Evolutionary conservation across 2,329 filamentous ascomycete genomes (phyloP).

Genomic region (Cladobotryum protrusum): DNA sequence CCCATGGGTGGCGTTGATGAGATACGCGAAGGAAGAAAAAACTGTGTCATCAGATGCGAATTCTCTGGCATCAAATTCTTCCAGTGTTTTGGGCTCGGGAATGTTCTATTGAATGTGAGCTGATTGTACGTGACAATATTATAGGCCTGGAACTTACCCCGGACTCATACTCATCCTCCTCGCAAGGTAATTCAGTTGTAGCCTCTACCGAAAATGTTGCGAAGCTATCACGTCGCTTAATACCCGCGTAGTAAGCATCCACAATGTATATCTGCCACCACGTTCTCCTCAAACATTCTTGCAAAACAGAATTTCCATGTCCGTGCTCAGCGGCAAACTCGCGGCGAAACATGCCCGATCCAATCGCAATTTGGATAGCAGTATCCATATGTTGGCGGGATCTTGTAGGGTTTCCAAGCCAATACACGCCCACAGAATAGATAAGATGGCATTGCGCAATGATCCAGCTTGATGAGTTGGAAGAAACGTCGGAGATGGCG

Average conservation of each 20-base stretch:
- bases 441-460: constrained; percentile 32
- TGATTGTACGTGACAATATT: constrained; percentile 7
- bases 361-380: constrained; percentile 52
- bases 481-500: background rate
- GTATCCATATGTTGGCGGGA: constrained; percentile 29
- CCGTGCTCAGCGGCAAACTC: constrained; percentile 46
- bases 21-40: constrained; percentile 62
- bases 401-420: constrained; percentile 20
- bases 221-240: constrained; percentile 22
- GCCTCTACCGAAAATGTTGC: constrained; percentile 35
- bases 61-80: constrained; percentile 55
- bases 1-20: constrained; percentile 54
- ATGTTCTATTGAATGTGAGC: constrained; percentile 23
- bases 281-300: constrained; percentile 60
- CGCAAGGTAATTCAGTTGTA: constrained; percentile 57
- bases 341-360: constrained; percentile 52
- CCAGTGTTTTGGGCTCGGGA: constrained; percentile 41
- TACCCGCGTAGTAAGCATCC: constrained; percentile 43
- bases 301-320: constrained; percentile 38
- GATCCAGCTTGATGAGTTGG: constrained; percentile 17
- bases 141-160: constrained; percentile 25
- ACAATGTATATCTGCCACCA: constrained; percentile 66
- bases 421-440: constrained; percentile 31
- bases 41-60: constrained; percentile 47
- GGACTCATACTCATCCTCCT: constrained; percentile 49